Evolutionary conservation across 805 yeast genomes (phyloP).

Genomic region (Lipomyces spencermartinsiae): DNA sequence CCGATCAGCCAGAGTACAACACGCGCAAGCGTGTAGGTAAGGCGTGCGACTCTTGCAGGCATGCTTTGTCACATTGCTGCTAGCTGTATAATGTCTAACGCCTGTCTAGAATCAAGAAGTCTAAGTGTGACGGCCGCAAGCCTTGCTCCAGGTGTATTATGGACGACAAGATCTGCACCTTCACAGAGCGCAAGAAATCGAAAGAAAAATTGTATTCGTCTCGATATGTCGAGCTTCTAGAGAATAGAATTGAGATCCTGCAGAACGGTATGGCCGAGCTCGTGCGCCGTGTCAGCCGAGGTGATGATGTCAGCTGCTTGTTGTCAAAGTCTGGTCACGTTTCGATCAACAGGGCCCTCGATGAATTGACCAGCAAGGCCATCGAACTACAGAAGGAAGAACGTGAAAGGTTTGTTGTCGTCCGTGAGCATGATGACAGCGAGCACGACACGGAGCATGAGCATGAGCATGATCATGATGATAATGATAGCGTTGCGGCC

Average conservation of each 20-base stretch:
- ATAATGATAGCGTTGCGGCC: slow-evolving; percentile 2
- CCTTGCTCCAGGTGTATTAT: slow-evolving; percentile 59
- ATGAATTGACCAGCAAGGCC: slow-evolving; percentile 34
- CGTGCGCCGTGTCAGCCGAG: slow-evolving; percentile 36
- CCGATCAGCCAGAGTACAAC: slow-evolving; percentile 31
- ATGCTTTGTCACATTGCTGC: background rate
- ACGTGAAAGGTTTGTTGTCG: slow-evolving; percentile 29
- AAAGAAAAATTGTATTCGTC: slow-evolving; percentile 63
- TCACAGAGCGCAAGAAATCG: slow-evolving; percentile 58
- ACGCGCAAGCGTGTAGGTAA: slow-evolving; percentile 52
- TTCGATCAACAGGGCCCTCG: slow-evolving; percentile 40
- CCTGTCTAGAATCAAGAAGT: slow-evolving; percentile 29
- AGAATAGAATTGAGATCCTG: slow-evolving; percentile 61
- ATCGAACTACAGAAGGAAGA: slow-evolving; percentile 33
- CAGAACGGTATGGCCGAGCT: slow-evolving; percentile 41
- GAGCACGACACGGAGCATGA: slow-evolving; percentile 36
- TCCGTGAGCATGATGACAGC: slow-evolving; percentile 29
- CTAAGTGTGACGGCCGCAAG: slow-evolving; percentile 53
- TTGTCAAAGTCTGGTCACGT: slow-evolving; percentile 37
- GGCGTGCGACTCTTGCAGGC: slow-evolving; percentile 58
- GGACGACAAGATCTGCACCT: slow-evolving; percentile 64
- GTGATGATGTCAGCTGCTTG: slow-evolving; percentile 36
- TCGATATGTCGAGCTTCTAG: slow-evolving; percentile 64
- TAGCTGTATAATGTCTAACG: background rate
- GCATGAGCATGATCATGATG: slow-evolving; percentile 27